A percentile compares a stretch with the other conserved stretches of the same genome.
Evolutionary conservation across 805 yeast genomes (phyloP).

Genomic region (Ogataea pignaliae): DNA sequence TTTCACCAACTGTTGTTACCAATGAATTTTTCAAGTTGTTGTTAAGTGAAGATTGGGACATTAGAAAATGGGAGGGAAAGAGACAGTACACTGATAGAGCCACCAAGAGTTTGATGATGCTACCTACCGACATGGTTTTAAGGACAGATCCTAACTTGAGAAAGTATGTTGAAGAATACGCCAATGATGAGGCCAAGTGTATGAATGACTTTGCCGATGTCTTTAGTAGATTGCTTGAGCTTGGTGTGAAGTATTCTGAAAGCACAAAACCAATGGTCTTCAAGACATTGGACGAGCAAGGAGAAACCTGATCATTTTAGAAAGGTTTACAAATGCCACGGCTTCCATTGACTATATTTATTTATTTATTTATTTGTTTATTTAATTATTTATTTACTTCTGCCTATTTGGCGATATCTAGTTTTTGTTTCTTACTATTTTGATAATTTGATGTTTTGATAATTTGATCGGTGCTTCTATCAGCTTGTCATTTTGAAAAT

Average conservation of each 20-base stretch:
- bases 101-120: conserved; percentile 52
- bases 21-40: conserved; percentile 67
- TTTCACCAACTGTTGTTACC: conserved; percentile 66
- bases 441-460: no score
- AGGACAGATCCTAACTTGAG: conserved; percentile 42
- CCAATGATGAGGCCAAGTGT: conserved; percentile 44
- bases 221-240: conserved; percentile 52
- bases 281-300: conserved; percentile 71
- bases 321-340: no score
- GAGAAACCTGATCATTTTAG: conserved; percentile 35
- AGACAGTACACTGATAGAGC: conserved; percentile 59
- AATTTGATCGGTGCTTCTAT: no score
- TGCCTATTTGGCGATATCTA: no score
- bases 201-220: conserved; percentile 46
- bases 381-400: not conserved
- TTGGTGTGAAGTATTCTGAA: conserved; percentile 65
- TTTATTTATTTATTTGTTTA: not conserved
- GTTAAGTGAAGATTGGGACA: conserved; percentile 53
- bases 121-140: conserved; percentile 54
- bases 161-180: conserved; percentile 44
- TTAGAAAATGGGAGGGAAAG: conserved; percentile 56
- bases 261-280: conserved; percentile 42
- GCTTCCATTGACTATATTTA: no score
- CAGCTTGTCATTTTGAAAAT: no score
- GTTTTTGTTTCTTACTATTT: no score